Evolutionary conservation across 352 stramenopile species (phyloP).

Genomic region (Elongisporangium senticosum): DNA sequence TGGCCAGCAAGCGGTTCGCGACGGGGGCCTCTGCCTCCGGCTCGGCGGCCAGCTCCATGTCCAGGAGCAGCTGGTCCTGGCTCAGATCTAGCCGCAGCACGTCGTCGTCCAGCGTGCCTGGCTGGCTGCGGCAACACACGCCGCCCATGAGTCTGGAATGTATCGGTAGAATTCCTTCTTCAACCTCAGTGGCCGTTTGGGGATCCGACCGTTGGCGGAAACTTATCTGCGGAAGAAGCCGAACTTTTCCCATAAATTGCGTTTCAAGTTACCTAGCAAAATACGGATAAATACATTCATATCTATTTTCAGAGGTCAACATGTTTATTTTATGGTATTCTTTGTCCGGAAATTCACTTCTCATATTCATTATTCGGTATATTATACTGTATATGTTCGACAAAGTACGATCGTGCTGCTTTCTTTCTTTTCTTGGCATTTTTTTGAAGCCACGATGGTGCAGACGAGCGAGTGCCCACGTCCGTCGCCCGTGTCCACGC

Average conservation of each 20-base stretch:
- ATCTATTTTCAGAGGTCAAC: not conserved
- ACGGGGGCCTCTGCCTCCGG: not conserved
- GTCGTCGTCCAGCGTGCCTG: constrained; percentile 54
- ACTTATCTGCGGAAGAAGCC: not conserved
- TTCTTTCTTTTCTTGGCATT: not conserved
- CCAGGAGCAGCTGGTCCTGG: constrained; percentile 24
- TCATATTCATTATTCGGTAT: not conserved
- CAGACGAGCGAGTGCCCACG: constrained; percentile 5
- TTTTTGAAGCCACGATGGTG: constrained; percentile 12
- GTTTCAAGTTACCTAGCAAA: not conserved
- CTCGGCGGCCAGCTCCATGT: constrained; percentile 7
- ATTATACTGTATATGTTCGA: not conserved
- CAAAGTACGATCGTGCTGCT: not conserved
- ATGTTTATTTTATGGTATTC: too few relatives aligned
- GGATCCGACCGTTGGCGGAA: not conserved
- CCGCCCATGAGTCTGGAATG: constrained; percentile 43
- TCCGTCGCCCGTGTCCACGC: constrained; percentile 45
- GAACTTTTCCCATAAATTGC: not conserved
- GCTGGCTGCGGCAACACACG: constrained; percentile 66
- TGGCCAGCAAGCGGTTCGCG: constrained; percentile 36
- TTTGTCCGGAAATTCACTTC: not conserved
- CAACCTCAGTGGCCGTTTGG: not conserved
- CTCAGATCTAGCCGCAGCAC: constrained; percentile 23
- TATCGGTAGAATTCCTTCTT: not conserved
- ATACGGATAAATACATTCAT: not conserved